These are phyloP conservation scores for Debaryomyces coudertii DNA, from an alignment of 1,139 yeast species.

Conservation along the genomic window DNA sequence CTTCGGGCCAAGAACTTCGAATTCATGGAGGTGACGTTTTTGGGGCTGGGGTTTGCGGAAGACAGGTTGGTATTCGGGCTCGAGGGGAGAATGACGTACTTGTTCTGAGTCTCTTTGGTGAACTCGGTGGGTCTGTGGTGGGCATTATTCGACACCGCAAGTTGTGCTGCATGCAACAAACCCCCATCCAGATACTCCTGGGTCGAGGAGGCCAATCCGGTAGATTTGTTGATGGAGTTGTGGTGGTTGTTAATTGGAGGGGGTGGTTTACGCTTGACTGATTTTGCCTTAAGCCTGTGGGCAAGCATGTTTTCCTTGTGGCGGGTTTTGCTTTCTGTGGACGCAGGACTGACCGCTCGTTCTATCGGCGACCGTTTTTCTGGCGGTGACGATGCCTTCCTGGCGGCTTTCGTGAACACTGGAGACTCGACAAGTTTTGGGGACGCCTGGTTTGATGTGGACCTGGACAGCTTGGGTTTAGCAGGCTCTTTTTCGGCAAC, in stretches of 20 bases:
- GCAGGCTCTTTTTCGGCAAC: constrained; percentile 8
- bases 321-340: constrained; percentile 7
- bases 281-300: constrained; percentile 14
- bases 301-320: constrained; percentile 16
- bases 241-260: constrained; percentile 31
- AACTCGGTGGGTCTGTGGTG: constrained; percentile 29
- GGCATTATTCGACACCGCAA: constrained; percentile 44
- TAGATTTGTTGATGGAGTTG: constrained; percentile 32
- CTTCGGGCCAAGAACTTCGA: constrained; percentile 50
- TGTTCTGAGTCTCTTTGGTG: constrained; percentile 28
- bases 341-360: constrained; percentile 4
- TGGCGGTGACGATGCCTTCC: not conserved
- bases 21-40: constrained; percentile 38
- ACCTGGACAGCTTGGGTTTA: constrained; percentile 18
- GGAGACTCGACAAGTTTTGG: constrained; percentile 34
- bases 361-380: not conserved
- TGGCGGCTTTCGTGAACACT: constrained; percentile 14
- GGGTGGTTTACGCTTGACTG: constrained; percentile 40
- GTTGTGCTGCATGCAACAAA: constrained; percentile 47
- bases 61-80: constrained; percentile 5
- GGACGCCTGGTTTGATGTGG: constrained; percentile 17
- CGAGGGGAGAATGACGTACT: constrained; percentile 7
- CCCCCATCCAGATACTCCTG: constrained; percentile 24
- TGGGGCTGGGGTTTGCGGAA: constrained; percentile 7
- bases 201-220: constrained; percentile 32